Percentiles rank a stretch among this genome's conserved stretches.
Evolutionary conservation across 2,329 filamentous ascomycete species (phyloP).

Genomic region (Ilyonectria sp.): DNA sequence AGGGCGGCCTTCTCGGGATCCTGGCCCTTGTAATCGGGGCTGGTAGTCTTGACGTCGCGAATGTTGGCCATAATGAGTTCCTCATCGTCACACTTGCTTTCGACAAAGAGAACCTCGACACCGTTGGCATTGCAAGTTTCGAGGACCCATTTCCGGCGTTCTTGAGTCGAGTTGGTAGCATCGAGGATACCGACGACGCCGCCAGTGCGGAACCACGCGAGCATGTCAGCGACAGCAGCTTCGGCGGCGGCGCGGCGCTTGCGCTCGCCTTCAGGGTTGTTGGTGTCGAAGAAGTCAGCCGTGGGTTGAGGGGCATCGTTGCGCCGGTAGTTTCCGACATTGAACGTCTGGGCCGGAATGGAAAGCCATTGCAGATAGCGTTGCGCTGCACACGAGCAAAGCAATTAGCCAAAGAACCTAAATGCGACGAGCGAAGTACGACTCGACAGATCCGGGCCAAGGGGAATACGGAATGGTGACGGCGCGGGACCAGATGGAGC

Average conservation of each 20-base stretch:
- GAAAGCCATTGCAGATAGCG: conserved; percentile 98
- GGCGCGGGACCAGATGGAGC: background rate
- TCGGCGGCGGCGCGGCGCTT: conserved; percentile 90
- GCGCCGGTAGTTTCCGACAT: conserved; percentile 95
- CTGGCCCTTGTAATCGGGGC: conserved; percentile 93
- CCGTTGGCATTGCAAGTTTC: conserved; percentile 82
- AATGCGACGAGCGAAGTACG: background rate
- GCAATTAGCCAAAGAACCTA: conserved; percentile 28
- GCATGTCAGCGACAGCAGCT: conserved; percentile 93
- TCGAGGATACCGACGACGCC: conserved; percentile 95
- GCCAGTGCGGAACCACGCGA: conserved; percentile 87
- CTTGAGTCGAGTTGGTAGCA: conserved; percentile 96
- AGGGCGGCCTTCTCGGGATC: conserved; percentile 92
- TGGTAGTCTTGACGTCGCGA: conserved; percentile 95
- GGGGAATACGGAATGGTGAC: background rate
- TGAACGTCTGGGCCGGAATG: conserved; percentile 94
- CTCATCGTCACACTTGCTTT: conserved; percentile 97
- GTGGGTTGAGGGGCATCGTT: conserved; percentile 89
- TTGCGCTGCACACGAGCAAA: conserved; percentile 71
- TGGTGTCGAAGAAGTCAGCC: conserved; percentile 95
- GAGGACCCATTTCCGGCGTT: conserved; percentile 90
- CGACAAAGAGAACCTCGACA: conserved; percentile 94
- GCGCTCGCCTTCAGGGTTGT: conserved; percentile 91
- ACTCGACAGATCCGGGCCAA: background rate
- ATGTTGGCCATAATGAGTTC: conserved; percentile 99